Conservation (phyloP, 495 filamentous ascomycete genomes). For the Melanomma pulvis-pyrius region DNA sequence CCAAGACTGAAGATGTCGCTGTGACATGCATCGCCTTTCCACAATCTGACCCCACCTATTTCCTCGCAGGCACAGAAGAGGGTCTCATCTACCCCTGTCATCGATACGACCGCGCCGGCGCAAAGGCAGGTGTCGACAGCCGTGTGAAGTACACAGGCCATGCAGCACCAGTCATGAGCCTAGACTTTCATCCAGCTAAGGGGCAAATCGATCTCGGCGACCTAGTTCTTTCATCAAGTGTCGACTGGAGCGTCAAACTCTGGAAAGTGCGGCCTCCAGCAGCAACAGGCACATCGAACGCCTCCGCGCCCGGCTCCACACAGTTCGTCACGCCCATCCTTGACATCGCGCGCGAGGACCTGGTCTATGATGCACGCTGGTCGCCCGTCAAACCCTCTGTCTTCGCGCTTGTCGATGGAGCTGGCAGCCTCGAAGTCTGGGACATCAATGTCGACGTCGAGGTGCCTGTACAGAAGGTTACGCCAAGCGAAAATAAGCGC, state of each 20-base stretch:
- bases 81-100: conserved; percentile 95
- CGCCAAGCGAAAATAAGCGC: conserved; percentile 63
- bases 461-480: conserved; percentile 77
- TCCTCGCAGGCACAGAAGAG: conserved; percentile 95
- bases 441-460: conserved; percentile 91
- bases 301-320: conserved; percentile 46
- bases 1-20: conserved; percentile 91
- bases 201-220: conserved; percentile 95
- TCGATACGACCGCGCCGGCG: conserved; percentile 93
- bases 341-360: conserved; percentile 88
- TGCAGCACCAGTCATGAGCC: conserved; percentile 90
- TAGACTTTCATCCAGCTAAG: conserved; percentile 89
- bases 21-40: conserved; percentile 98
- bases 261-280: conserved; percentile 89
- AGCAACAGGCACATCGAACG: conserved; percentile 53
- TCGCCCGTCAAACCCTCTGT: conserved; percentile 88
- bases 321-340: conserved; percentile 69
- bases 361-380: conserved; percentile 95
- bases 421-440: conserved; percentile 92
- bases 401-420: conserved; percentile 91
- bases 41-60: conserved; percentile 92
- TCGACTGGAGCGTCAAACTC: conserved; percentile 96
- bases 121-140: conserved; percentile 90
- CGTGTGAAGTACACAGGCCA: conserved; percentile 85
- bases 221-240: conserved; percentile 77